These are phyloP conservation scores for Fusarium nelsonii DNA, from an alignment of 2,329 filamentous ascomycete genomes.

Conservation along the genomic window DNA sequence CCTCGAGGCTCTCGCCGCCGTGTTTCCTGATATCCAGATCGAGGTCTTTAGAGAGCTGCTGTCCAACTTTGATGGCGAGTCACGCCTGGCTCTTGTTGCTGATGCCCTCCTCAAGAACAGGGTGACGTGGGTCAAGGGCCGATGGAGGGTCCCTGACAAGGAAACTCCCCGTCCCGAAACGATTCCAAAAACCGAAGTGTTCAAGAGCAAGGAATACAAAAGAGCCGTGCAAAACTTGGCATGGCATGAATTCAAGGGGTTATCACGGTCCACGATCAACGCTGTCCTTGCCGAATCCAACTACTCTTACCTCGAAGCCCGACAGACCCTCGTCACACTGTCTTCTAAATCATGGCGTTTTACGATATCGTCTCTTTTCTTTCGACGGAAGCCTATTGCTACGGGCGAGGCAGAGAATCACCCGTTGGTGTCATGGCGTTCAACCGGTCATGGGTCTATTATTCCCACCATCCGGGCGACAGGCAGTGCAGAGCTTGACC, in stretches of 20 bases:
- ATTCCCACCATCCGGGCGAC: conserved; percentile 74
- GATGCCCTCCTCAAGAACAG: conserved; percentile 81
- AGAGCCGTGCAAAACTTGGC: conserved; percentile 75
- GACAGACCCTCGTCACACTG: conserved; percentile 75
- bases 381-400: conserved; percentile 70
- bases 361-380: conserved; percentile 77
- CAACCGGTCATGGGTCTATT: conserved; percentile 66
- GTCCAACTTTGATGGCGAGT: conserved; percentile 78
- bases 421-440: conserved; percentile 72
- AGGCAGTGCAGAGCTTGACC: conserved; percentile 72
- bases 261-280: conserved; percentile 79
- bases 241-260: conserved; percentile 80
- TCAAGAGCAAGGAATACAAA: conserved; percentile 76
- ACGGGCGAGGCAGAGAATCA: conserved; percentile 69
- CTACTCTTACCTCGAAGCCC: conserved; percentile 79
- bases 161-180: conserved; percentile 50
- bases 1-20: conserved; percentile 74
- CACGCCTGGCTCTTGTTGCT: conserved; percentile 79
- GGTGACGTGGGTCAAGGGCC: conserved; percentile 76
- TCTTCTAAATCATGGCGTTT: conserved; percentile 83
- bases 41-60: conserved; percentile 89
- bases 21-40: conserved; percentile 85
- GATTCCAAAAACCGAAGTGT: conserved; percentile 72
- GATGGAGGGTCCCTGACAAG: conserved; percentile 65
- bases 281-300: conserved; percentile 85